Conservation (phyloP, 345 rosid genomes). For the Eucalyptus virginea region DNA sequence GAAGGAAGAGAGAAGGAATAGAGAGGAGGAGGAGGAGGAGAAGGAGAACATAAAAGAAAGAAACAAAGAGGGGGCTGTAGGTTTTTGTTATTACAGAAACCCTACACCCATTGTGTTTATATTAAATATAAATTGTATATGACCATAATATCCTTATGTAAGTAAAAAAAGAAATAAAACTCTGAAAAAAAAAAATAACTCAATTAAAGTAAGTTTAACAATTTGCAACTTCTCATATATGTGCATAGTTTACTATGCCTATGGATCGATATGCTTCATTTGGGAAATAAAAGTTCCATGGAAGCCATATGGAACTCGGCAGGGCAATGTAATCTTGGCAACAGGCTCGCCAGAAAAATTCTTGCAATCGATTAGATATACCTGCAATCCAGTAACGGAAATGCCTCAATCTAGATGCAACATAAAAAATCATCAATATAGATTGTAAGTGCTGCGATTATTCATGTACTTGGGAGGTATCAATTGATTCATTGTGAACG, state of each 20-base stretch:
- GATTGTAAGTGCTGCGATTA: neutral
- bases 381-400: conserved; percentile 1
- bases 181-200: too few relatives aligned
- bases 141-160: too few relatives aligned
- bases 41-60: too few relatives aligned
- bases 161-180: rapidly evolving
- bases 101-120: too few relatives aligned
- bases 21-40: too few relatives aligned
- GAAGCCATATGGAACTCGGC: conserved; percentile 33
- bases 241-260: neutral
- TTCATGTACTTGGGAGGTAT: conserved; percentile 16
- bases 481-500: conserved; percentile 27
- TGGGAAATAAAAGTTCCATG: conserved; percentile 18
- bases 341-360: conserved; percentile 10
- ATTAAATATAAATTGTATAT: too few relatives aligned
- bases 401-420: neutral
- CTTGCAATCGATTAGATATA: conserved; percentile 14
- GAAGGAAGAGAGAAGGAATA: too few relatives aligned
- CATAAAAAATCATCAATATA: neutral
- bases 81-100: rapidly evolving
- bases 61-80: too few relatives aligned
- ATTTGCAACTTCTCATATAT: neutral
- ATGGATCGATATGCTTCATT: neutral
- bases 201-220: too few relatives aligned
- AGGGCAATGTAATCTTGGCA: conserved; percentile 13